These are phyloP conservation scores for Tulasnella sp. DNA, from an alignment of 768 basidiomycete genomes.

Conservation along the genomic window DNA sequence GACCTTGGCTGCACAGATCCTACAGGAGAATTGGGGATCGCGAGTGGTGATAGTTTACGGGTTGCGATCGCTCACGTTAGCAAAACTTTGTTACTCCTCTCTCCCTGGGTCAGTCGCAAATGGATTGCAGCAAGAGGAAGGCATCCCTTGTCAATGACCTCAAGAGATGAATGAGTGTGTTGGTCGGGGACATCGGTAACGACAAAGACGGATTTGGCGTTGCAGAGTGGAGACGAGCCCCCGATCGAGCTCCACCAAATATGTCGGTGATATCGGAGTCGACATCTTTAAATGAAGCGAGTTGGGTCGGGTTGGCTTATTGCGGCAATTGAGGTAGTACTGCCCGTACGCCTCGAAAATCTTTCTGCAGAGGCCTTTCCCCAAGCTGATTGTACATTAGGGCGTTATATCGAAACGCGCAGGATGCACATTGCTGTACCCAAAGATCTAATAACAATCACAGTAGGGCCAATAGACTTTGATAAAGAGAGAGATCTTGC, in stretches of 20 bases:
- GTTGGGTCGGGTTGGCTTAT: neutral
- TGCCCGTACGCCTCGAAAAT: conserved; percentile 96
- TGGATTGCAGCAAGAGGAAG: no score
- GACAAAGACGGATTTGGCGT: conserved; percentile 89
- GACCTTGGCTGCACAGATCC: no score
- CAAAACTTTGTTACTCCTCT: no score
- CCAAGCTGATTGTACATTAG: conserved; percentile 76
- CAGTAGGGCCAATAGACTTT: no score
- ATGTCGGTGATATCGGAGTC: conserved; percentile 74
- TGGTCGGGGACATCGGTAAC: conserved; percentile 91
- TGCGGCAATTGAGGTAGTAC: conserved; percentile 28
- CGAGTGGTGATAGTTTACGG: no score
- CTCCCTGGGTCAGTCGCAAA: no score
- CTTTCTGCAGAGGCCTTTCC: conserved; percentile 85
- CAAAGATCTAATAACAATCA: conserved; percentile 47
- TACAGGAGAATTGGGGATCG: no score
- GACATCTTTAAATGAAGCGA: conserved; percentile 42
- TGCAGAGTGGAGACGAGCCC: conserved; percentile 85
- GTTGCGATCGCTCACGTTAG: no score
- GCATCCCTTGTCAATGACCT: no score
- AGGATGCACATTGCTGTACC: conserved; percentile 83
- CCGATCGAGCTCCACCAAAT: conserved; percentile 85
- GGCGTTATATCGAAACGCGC: conserved; percentile 52
- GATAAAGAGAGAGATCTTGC: no score
- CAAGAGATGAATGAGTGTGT: no score